Evolutionary conservation across 352 stramenopile species (phyloP), one percentile per base, ranked within the genome.

Genomic region (Pythium aphanidermatum): DNA sequence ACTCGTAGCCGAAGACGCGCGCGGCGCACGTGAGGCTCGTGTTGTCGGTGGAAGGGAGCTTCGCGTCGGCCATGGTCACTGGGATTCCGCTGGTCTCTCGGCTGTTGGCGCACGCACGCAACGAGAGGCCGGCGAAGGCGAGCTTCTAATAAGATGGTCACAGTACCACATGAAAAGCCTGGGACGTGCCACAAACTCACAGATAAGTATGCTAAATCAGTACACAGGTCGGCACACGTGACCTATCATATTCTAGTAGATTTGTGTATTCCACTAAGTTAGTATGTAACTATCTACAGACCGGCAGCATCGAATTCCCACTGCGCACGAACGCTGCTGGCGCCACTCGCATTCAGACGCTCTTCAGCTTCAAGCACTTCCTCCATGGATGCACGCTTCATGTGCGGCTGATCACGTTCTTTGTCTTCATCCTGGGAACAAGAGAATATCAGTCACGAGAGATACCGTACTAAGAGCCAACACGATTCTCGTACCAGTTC

Each of bases 1-100:
- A 95, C 55, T 93, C 80, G 54, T 79, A 78, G 44, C 70, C 74
- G 57, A 94, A 72, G 44, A 90, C 83, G 32, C 77, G 78, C 48
- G 81, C 81, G 19, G 83, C 79, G 60, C 79, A 89, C 63, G 73
- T 85, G 60, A 95, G 77, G 54, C 81, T 91, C 43, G 82, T 92
- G 70, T 89, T 92, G 70, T 94, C 81, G 55, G 81, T 92, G 34
- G 77, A 63, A 45, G 82, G 82, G 53, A 87, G 58, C 60, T 79
- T 78, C 52, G 50, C 55, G 43, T 83, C 72, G 51, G 56, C 60
- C 63, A 75, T 82, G 39, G 43, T 33, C 21, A 45, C 19, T 47
- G 51, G 27, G 14, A 14, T 53, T 65, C 40, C 21, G 27, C 17
- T 35, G 37, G 17, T 28, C 20, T 51, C 9, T 21, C 9, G 13